Conservation (phyloP, 352 stramenopile genomes). For the Phytopythium vexans region DNA sequence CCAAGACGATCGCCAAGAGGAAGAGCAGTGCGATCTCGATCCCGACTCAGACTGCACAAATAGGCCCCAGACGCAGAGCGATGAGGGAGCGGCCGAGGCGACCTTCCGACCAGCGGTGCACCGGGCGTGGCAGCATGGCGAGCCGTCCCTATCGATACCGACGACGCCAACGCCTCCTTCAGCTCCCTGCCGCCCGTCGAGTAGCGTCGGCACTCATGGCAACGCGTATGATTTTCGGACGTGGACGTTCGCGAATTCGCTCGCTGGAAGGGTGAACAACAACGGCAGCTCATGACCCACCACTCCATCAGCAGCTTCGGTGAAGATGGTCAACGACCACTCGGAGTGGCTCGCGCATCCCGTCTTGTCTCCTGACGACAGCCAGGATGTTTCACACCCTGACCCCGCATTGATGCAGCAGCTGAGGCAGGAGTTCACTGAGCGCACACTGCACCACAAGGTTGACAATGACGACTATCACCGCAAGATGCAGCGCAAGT, state of each 20-base stretch:
- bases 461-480: constrained; percentile 58
- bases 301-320: neutral
- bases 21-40: neutral
- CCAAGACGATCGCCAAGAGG: constrained; percentile 11
- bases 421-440: constrained; percentile 60
- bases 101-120: constrained; percentile 1
- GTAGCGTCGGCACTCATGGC: constrained; percentile 4
- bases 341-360: neutral
- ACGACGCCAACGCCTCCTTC: constrained; percentile 20
- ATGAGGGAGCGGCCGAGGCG: neutral
- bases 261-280: constrained; percentile 10
- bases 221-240: constrained; percentile 22
- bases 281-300: constrained; percentile 11
- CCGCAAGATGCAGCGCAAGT: constrained; percentile 68
- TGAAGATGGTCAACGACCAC: neutral
- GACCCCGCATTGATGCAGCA: constrained; percentile 47
- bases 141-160: constrained; percentile 14
- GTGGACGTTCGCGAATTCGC: constrained; percentile 10
- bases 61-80: neutral
- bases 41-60: too few relatives aligned
- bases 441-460: constrained; percentile 35
- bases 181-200: constrained; percentile 15
- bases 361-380: neutral
- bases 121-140: neutral
- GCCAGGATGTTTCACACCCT: neutral